Conservation (phyloP, 345 rosid species). For the Cardamine occulta region DNA sequence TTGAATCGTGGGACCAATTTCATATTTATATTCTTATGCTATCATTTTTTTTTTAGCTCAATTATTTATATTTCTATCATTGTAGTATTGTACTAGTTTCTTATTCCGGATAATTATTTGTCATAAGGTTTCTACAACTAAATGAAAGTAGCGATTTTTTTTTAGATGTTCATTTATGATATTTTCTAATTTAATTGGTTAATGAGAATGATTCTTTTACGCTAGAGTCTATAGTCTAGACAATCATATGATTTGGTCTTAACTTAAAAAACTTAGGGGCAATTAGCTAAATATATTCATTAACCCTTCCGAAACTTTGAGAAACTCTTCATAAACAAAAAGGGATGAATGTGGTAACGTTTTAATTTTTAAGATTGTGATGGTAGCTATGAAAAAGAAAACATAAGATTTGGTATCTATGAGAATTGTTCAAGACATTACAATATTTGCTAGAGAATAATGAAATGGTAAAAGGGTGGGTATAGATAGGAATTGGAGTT, state of each 20-base stretch:
- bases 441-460: constrained; percentile 1
- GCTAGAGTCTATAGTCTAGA: neutral
- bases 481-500: constrained; percentile 12
- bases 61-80: constrained; percentile 16
- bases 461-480: neutral
- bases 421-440: neutral
- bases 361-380: neutral
- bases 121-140: neutral
- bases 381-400: neutral
- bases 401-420: neutral
- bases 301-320: neutral
- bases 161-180: neutral
- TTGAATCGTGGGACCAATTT: constrained; percentile 45
- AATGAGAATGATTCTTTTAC: neutral
- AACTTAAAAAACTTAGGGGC: neutral
- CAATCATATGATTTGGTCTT: neutral
- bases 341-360: neutral
- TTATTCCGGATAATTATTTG: neutral
- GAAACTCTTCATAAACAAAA: neutral
- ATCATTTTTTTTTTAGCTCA: neutral
- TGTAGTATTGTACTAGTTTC: neutral
- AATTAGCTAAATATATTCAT: neutral
- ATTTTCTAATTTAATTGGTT: neutral
- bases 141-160: neutral
- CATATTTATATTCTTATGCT: constrained; percentile 34